A percentile compares a stretch with the other conserved stretches of the same genome.
Conservation (phyloP, 2,329 filamentous ascomycete species). For the Cercospora brassicicola region DNA sequence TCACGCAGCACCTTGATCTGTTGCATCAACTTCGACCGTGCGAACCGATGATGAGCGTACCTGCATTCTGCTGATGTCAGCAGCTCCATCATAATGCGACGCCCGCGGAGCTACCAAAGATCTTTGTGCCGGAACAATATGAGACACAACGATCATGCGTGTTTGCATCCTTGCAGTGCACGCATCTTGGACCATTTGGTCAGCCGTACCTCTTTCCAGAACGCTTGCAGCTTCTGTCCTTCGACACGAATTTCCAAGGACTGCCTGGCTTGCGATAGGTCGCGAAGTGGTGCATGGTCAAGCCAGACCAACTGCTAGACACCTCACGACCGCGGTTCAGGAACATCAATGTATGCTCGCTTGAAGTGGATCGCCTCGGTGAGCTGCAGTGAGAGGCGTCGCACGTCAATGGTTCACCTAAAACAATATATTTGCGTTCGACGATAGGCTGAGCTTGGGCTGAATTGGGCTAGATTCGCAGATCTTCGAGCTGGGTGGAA, state of each 20-base stretch:
- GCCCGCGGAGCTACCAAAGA: not conserved
- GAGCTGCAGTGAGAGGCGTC: not conserved
- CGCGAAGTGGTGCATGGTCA: not conserved
- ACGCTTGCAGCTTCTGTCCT: not conserved
- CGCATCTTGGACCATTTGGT: not conserved
- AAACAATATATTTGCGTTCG: slow-evolving; percentile 13
- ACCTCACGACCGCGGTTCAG: not conserved
- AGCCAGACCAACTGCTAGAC: not conserved
- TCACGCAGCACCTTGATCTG: not conserved
- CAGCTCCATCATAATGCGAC: not conserved
- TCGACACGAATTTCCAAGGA: not conserved
- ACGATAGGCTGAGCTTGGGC: not conserved
- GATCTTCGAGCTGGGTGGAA: slow-evolving; percentile 2
- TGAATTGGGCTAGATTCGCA: not conserved
- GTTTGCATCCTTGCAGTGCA: not conserved
- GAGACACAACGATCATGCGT: not conserved
- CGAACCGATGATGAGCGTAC: not conserved
- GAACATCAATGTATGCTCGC: not conserved
- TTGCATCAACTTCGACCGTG: not conserved
- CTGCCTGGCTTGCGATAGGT: not conserved
- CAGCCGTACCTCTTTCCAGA: not conserved
- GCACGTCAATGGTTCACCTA: slow-evolving; percentile 1
- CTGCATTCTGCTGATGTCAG: not conserved
- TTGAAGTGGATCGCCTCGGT: not conserved
- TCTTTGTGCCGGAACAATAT: not conserved